Evolutionary conservation across 768 basidiomycete genomes (phyloP).

Genomic region (Gloeopeniophorella convolvens): DNA sequence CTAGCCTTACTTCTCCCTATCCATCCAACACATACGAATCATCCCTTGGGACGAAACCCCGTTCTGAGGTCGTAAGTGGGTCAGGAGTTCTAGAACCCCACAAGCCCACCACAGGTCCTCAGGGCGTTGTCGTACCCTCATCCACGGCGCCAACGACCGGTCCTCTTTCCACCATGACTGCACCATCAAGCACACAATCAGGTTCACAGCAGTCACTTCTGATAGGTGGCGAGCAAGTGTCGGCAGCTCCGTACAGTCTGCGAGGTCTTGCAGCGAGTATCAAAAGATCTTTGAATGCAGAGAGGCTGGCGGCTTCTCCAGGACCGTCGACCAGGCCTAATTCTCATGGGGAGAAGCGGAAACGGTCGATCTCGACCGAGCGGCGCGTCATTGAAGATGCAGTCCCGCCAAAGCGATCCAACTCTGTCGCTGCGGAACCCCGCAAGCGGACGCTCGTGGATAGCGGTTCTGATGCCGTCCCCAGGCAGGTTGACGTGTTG

Average conservation of each 20-base stretch:
- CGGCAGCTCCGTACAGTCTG: constrained; percentile 4
- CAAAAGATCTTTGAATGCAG: constrained; percentile 14
- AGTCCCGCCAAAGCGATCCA: not conserved
- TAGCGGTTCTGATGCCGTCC: no score
- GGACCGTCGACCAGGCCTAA: not conserved
- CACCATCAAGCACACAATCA: constrained; percentile 3
- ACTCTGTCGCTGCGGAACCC: not conserved
- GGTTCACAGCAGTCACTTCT: constrained; percentile 5
- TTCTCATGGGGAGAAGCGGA: not conserved
- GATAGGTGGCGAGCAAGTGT: constrained; percentile 5
- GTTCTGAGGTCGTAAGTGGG: no score
- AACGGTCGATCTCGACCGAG: not conserved
- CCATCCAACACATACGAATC: no score
- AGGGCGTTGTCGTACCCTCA: not conserved
- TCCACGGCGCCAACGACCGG: not conserved
- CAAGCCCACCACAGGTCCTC: no score
- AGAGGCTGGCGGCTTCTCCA: constrained; percentile 4
- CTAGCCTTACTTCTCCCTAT: no score
- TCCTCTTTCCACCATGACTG: not conserved
- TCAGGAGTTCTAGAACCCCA: no score
- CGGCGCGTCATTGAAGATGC: not conserved
- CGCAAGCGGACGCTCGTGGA: not conserved
- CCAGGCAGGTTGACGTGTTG: no score
- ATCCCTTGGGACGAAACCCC: no score
- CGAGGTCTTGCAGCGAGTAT: constrained; percentile 16